A percentile compares a stretch with the other conserved stretches of the same genome.
phyloP scores from a whole-genome alignment of 352 stramenopile genomes.

The Phytopythium helicoides region DNA sequence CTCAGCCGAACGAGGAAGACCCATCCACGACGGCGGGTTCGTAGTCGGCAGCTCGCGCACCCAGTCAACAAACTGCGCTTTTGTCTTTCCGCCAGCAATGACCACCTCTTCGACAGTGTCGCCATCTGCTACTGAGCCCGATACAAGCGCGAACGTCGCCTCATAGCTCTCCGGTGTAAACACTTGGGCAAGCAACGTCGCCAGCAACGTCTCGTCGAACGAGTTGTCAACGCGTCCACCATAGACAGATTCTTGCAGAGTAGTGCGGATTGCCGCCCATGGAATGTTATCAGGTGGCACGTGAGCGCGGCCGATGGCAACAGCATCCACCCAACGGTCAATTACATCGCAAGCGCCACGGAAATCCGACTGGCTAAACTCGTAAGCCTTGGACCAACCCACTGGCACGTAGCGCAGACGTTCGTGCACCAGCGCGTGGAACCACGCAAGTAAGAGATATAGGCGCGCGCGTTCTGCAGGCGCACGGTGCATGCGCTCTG shows the following conservation, averaged over 20 bases:
- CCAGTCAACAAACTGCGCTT: slow-evolving; percentile 91
- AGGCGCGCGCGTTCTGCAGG: slow-evolving; percentile 90
- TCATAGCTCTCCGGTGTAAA: slow-evolving; percentile 96
- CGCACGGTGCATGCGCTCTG: slow-evolving; percentile 88
- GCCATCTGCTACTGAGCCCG: slow-evolving; percentile 58
- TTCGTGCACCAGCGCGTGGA: slow-evolving; percentile 98
- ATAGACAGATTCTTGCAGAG: slow-evolving; percentile 97
- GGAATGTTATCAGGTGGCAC: slow-evolving; percentile 96
- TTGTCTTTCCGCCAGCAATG: slow-evolving; percentile 89
- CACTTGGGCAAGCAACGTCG: slow-evolving; percentile 90
- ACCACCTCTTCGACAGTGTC: slow-evolving; percentile 43
- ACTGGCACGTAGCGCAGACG: slow-evolving; percentile 96
- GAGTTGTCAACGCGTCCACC: slow-evolving; percentile 96
- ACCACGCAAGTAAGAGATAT: slow-evolving; percentile 97
- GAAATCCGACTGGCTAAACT: slow-evolving; percentile 99
- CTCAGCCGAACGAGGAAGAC: slow-evolving; percentile 90
- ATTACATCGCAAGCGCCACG: slow-evolving; percentile 96
- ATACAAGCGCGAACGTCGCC: slow-evolving; percentile 71
- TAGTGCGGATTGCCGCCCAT: slow-evolving; percentile 97
- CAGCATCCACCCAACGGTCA: slow-evolving; percentile 95
- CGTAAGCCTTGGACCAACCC: slow-evolving; percentile 98
- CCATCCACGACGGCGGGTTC: slow-evolving; percentile 93
- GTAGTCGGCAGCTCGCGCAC: slow-evolving; percentile 80
- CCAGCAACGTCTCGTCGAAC: slow-evolving; percentile 95
- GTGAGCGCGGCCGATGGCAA: slow-evolving; percentile 76